Conservation (phyloP, 2,329 filamentous ascomycete species). For the Tolypocladium pustulatum region DNA sequence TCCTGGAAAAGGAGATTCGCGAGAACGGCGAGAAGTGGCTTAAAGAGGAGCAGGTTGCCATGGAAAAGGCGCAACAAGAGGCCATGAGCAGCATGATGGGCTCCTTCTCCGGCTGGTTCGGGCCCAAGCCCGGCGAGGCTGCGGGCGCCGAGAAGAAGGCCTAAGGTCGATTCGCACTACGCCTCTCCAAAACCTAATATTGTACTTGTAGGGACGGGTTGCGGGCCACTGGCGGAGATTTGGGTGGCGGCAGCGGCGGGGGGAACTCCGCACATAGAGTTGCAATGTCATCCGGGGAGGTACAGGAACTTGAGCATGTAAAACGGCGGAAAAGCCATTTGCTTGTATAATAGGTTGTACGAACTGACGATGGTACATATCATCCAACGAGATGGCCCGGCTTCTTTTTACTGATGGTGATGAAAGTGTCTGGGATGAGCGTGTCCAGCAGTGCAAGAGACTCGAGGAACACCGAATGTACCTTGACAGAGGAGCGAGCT, state of each 20-base stretch:
- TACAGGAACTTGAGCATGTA: neutral
- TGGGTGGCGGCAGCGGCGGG: neutral
- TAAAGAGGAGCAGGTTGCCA: constrained; percentile 79
- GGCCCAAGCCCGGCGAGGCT: constrained; percentile 6
- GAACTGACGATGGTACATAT: constrained; percentile 4
- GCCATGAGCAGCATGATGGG: constrained; percentile 88
- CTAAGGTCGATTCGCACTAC: neutral
- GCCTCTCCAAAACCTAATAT: neutral
- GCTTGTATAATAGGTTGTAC: constrained; percentile 6
- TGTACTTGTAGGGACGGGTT: neutral
- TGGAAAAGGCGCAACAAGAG: constrained; percentile 84
- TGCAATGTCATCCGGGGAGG: neutral
- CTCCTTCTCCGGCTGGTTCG: constrained; percentile 40
- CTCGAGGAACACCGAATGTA: neutral
- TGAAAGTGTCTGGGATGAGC: neutral
- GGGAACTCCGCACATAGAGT: neutral
- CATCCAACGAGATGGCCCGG: neutral
- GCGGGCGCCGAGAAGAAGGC: constrained; percentile 8
- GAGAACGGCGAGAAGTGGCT: constrained; percentile 94
- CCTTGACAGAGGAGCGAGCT: neutral
- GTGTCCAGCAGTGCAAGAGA: neutral
- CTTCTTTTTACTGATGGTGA: neutral
- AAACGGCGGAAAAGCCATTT: neutral
- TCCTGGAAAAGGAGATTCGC: constrained; percentile 80
- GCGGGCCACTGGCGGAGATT: neutral